phyloP scores from a whole-genome alignment of 345 rosid species.

The Hypericum perforatum region DNA sequence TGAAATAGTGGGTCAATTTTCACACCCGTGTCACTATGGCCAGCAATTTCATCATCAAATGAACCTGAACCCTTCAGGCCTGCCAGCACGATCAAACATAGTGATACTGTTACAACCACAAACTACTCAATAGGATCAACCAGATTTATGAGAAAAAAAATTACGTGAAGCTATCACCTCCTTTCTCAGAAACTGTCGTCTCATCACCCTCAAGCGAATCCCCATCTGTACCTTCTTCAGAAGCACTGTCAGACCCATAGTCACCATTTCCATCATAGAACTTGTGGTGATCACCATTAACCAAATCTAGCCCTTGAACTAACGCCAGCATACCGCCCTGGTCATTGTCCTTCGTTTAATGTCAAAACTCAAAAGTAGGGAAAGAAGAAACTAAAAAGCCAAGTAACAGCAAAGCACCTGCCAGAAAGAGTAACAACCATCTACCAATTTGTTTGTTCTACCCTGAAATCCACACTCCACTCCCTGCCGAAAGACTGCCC shows the following conservation, averaged over 20 bases:
- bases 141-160: neutral
- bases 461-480: constrained; percentile 96
- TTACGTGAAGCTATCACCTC: constrained; percentile 20
- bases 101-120: neutral
- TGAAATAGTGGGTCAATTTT: constrained; percentile 48
- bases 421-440: constrained; percentile 99
- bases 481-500: constrained; percentile 91
- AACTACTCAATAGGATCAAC: neutral
- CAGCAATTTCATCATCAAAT: constrained; percentile 11
- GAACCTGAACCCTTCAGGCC: constrained; percentile 19
- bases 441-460: constrained; percentile 90
- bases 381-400: neutral
- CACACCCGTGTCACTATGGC: constrained; percentile 13
- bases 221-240: constrained; percentile 31
- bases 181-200: constrained; percentile 19
- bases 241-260: constrained; percentile 16
- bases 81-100: constrained; percentile 11
- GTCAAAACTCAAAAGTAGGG: constrained; percentile 2
- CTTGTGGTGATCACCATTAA: constrained; percentile 13
- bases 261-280: constrained; percentile 20
- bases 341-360: constrained; percentile 10
- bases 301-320: constrained; percentile 35
- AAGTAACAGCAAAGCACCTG: constrained; percentile 45
- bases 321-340: constrained; percentile 79
- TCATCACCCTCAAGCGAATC: constrained; percentile 22